Percentiles rank a stretch among this genome's conserved stretches.
These are phyloP conservation scores for Ganoderma meredithae DNA, from an alignment of 1,284 basidiomycete species.

Conservation along the genomic window DNA sequence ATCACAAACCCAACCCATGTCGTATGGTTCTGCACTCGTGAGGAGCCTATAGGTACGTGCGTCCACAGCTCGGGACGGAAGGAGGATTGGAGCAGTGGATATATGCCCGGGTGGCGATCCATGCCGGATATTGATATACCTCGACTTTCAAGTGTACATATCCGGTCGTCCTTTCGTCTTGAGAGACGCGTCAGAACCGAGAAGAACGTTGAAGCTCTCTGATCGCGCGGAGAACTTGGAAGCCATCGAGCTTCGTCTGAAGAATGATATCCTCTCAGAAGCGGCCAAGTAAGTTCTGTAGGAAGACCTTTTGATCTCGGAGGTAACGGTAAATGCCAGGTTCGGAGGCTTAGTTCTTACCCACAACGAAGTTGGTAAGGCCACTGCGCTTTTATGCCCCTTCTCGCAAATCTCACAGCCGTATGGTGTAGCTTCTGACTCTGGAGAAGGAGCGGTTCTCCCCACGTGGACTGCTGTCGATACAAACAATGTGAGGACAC, in stretches of 20 bases:
- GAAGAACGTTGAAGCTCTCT: constrained; percentile 83
- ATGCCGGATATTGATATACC: constrained; percentile 21
- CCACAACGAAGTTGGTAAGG: constrained; percentile 85
- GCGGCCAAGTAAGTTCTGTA: constrained; percentile 64
- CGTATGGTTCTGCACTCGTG: constrained; percentile 86
- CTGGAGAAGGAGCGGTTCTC: constrained; percentile 78
- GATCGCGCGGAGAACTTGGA: constrained; percentile 96
- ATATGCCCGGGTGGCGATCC: neutral
- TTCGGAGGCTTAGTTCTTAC: constrained; percentile 93
- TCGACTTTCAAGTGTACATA: constrained; percentile 74
- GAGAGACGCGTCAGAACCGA: constrained; percentile 90
- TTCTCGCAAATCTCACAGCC: neutral
- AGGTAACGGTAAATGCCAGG: constrained; percentile 45
- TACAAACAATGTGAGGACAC: constrained; percentile 84
- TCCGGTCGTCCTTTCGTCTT: constrained; percentile 96
- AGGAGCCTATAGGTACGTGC: constrained; percentile 78
- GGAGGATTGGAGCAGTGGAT: neutral
- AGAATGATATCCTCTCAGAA: constrained; percentile 94
- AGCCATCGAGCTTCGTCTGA: constrained; percentile 91
- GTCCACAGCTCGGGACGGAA: neutral
- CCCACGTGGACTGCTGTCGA: constrained; percentile 98
- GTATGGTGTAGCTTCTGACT: constrained; percentile 59
- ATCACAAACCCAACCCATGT: constrained; percentile 70
- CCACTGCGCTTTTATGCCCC: neutral
- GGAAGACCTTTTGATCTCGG: neutral